Conservation (phyloP, 2,329 filamentous ascomycete genomes). For the Cercospora sp. region DNA sequence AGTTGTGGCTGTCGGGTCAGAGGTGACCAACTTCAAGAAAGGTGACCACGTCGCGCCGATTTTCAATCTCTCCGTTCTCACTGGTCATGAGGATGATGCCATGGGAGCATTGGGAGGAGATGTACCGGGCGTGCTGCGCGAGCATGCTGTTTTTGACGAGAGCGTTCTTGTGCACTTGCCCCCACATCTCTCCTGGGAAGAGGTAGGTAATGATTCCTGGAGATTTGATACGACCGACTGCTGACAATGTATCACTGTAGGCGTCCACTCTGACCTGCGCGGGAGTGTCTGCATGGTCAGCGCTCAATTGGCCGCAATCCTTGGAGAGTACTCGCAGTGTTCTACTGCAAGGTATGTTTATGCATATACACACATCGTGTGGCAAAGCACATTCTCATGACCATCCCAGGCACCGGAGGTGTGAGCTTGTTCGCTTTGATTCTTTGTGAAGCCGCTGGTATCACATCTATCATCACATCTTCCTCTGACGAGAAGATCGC, state of each 20-base stretch:
- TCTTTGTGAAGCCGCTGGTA: neutral
- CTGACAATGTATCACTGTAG: neutral
- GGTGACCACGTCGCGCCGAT: constrained; percentile 31
- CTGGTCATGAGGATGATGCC: constrained; percentile 57
- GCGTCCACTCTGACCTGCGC: neutral
- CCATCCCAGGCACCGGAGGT: neutral
- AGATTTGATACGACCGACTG: neutral
- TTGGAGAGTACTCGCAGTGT: neutral
- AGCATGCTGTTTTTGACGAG: constrained; percentile 57
- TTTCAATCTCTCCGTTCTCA: constrained; percentile 50
- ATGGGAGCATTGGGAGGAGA: constrained; percentile 45
- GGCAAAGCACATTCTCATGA: neutral
- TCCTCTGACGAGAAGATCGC: neutral
- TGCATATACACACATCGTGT: too few relatives aligned
- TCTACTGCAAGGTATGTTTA: neutral
- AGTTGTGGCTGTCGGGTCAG: constrained; percentile 26
- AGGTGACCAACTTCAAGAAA: constrained; percentile 24
- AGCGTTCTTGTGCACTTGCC: constrained; percentile 56
- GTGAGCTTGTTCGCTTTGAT: neutral
- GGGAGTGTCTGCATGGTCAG: neutral
- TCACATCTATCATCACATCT: neutral
- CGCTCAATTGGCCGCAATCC: neutral
- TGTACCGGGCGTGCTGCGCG: constrained; percentile 16
- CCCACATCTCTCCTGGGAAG: constrained; percentile 56
- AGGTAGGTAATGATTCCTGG: constrained; percentile 43